phyloP scores from a whole-genome alignment of 257 asterid genomes.

The Thymus quinquecostatus region DNA sequence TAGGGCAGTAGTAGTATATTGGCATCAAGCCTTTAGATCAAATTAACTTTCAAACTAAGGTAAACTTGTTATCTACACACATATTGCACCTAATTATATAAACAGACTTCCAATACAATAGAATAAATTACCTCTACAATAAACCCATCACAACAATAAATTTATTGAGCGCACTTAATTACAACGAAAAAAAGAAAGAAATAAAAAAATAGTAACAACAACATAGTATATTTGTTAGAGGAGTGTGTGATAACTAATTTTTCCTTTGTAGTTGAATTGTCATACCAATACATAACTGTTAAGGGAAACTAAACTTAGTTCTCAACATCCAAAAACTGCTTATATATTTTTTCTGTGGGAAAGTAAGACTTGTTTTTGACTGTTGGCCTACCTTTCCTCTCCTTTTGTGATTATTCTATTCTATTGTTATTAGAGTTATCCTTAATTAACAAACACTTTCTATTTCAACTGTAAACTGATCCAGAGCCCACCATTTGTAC shows the following conservation, averaged over 20 bases:
- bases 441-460: constrained; percentile 11
- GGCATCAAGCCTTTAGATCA: constrained; percentile 34
- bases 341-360: constrained; percentile 24
- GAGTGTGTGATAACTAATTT: constrained; percentile 29
- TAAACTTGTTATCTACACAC: constrained; percentile 15
- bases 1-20: constrained; percentile 36
- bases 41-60: constrained; percentile 45
- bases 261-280: constrained; percentile 50
- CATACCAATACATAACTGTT: constrained; percentile 49
- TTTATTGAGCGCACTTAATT: background rate
- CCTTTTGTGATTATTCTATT: background rate
- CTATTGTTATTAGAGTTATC: constrained; percentile 5
- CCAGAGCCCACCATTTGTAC: constrained; percentile 34
- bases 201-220: background rate
- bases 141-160: background rate
- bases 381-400: constrained; percentile 65
- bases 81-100: background rate
- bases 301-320: constrained; percentile 40
- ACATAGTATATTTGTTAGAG: background rate
- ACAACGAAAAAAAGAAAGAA: background rate
- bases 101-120: too few relatives aligned
- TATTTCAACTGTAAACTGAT: constrained; percentile 13
- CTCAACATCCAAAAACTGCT: constrained; percentile 47
- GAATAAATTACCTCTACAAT: too few relatives aligned
- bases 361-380: constrained; percentile 51